These are phyloP conservation scores for Aegle marmelos DNA, from an alignment of 345 rosid genomes.

Conservation along the genomic window DNA sequence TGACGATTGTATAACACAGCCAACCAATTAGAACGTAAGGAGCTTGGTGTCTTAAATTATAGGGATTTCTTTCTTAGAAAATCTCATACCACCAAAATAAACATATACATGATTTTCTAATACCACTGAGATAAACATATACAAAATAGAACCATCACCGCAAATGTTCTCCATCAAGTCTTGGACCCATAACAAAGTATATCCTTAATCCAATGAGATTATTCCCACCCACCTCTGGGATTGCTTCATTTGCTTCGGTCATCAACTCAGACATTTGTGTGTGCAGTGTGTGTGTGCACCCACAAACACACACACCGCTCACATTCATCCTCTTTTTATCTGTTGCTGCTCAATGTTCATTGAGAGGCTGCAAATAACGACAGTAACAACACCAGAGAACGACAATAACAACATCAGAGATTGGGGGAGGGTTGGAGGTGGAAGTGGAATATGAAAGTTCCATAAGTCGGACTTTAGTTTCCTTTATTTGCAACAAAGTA, in stretches of 20 bases:
- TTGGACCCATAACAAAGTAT: neutral
- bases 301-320: too few species aligned
- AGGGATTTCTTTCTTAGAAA: neutral
- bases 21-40: neutral
- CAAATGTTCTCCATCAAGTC: neutral
- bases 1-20: neutral
- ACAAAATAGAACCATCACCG: neutral
- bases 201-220: neutral
- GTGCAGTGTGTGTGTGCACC: too few species aligned
- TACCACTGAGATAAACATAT: neutral
- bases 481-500: conserved; percentile 8
- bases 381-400: conserved; percentile 5
- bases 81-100: neutral
- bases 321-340: conserved; percentile 3
- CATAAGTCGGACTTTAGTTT: neutral
- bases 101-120: too few species aligned
- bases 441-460: neutral
- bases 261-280: neutral
- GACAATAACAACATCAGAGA: conserved; percentile 3
- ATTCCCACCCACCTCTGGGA: neutral
- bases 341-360: conserved; percentile 17
- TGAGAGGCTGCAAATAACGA: conserved; percentile 20
- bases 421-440: neutral
- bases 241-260: neutral
- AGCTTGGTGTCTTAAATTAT: neutral